Evolutionary conservation across 331 rosid species (phyloP).

Genomic region (Quercus tomentella): DNA sequence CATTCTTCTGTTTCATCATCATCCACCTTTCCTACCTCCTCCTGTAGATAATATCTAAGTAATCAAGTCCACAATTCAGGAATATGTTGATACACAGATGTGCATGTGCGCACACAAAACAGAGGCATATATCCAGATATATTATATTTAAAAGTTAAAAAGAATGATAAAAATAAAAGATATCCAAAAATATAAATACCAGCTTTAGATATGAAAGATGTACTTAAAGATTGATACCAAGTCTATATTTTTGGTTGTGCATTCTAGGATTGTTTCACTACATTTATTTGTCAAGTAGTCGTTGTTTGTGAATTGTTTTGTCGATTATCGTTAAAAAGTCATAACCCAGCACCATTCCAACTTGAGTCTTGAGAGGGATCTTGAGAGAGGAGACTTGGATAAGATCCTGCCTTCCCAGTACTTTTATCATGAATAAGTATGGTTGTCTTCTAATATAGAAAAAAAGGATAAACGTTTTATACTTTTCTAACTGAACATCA

Average conservation of each 20-base stretch:
- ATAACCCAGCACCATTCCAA: too few relatives aligned
- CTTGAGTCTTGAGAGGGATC: too few relatives aligned
- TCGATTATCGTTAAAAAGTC: too few relatives aligned
- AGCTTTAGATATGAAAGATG: neutral
- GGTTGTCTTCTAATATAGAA: too few relatives aligned
- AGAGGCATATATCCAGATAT: neutral
- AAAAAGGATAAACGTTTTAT: too few relatives aligned
- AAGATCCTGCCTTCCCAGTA: too few relatives aligned
- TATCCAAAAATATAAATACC: neutral
- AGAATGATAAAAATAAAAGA: neutral
- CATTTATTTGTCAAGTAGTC: too few relatives aligned
- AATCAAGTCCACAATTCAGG: neutral
- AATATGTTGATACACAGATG: neutral
- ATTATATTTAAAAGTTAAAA: neutral
- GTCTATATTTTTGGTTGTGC: neutral
- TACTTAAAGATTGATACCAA: neutral
- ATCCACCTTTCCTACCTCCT: conserved; percentile 31
- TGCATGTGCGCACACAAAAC: neutral
- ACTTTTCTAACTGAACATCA: too few relatives aligned
- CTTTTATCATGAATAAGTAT: too few relatives aligned
- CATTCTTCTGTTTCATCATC: conserved; percentile 28
- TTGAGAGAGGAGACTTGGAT: too few relatives aligned
- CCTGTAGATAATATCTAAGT: conserved; percentile 24
- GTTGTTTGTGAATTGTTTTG: too few relatives aligned
- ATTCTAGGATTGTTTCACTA: too few relatives aligned